Percentiles rank a stretch among this genome's conserved stretches.
Conservation (phyloP, 2,329 filamentous ascomycete genomes). For the Fusarium incarnatum region DNA sequence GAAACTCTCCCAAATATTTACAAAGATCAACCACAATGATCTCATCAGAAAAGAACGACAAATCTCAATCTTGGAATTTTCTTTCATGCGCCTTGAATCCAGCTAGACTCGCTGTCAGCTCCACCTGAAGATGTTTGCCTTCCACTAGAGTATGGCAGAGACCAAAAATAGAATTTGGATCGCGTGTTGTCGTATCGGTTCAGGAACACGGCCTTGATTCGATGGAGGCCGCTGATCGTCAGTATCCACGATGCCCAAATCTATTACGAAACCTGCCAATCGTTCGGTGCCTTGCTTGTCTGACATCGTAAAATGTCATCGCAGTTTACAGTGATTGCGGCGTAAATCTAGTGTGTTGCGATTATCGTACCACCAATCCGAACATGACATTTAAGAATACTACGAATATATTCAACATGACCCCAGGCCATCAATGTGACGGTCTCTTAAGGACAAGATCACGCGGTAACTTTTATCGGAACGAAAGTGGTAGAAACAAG, state of each 20-base stretch:
- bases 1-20: not conserved
- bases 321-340: not conserved
- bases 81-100: not conserved
- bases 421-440: not conserved
- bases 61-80: not conserved
- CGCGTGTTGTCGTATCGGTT: slow-evolving; percentile 40
- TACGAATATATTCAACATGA: not conserved
- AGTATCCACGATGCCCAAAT: slow-evolving; percentile 11
- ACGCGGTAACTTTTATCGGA: not conserved
- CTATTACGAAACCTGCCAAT: slow-evolving; percentile 3
- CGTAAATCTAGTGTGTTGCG: not conserved
- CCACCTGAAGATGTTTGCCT: slow-evolving; percentile 8
- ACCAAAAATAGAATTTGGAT: slow-evolving; percentile 45
- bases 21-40: not conserved
- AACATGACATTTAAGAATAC: not conserved
- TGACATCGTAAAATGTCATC: not conserved
- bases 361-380: not conserved
- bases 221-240: slow-evolving; percentile 17
- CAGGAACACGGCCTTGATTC: slow-evolving; percentile 35
- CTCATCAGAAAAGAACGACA: not conserved
- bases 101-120: not conserved
- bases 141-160: slow-evolving; percentile 6
- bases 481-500: slow-evolving; percentile 28
- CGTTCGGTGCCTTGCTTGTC: not conserved
- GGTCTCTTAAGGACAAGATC: not conserved